Percentiles rank a stretch among this genome's conserved stretches.
Conservation (phyloP, 2,329 filamentous ascomycete species). For the Sphaerulina populicola region DNA sequence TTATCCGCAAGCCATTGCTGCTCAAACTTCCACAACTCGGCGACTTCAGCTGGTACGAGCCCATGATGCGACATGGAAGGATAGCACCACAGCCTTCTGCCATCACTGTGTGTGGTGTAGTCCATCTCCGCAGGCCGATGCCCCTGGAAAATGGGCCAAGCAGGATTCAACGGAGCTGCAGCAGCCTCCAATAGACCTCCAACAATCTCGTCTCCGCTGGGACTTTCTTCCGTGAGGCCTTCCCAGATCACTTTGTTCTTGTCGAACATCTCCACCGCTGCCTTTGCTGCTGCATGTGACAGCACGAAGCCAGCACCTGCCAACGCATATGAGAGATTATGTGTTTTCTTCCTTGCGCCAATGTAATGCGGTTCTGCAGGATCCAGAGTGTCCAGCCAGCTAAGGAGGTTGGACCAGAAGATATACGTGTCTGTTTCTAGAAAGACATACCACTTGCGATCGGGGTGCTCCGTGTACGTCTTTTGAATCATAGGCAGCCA, state of each 20-base stretch:
- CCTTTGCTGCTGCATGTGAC: slow-evolving; percentile 34
- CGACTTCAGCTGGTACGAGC: slow-evolving; percentile 19
- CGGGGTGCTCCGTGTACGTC: slow-evolving; percentile 33
- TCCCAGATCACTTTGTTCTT: slow-evolving; percentile 32
- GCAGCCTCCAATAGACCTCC: slow-evolving; percentile 21
- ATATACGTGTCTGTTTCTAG: slow-evolving; percentile 46
- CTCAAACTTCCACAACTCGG: slow-evolving; percentile 26
- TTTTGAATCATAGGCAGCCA: slow-evolving; percentile 43
- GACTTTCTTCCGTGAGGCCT: slow-evolving; percentile 19
- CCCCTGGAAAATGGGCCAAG: slow-evolving; percentile 25
- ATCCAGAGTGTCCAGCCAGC: slow-evolving; percentile 41
- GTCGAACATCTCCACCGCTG: slow-evolving; percentile 33
- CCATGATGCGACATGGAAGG: slow-evolving; percentile 26
- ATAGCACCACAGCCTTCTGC: slow-evolving; percentile 24
- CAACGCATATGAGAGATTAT: slow-evolving; percentile 34
- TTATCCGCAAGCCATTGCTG: slow-evolving; percentile 22
- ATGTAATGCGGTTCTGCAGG: slow-evolving; percentile 39
- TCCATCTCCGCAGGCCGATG: slow-evolving; percentile 33
- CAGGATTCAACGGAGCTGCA: slow-evolving; percentile 16
- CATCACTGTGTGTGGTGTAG: slow-evolving; percentile 31
- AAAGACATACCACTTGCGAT: slow-evolving; percentile 47
- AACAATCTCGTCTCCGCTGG: slow-evolving; percentile 25
- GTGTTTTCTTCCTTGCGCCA: slow-evolving; percentile 44
- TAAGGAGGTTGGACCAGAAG: slow-evolving; percentile 37
- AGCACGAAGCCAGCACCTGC: slow-evolving; percentile 38